Evolutionary conservation across 106 monocot genomes (phyloP), one percentile per base, ranked within the genome.

Genomic region (Phalaenopsis aphrodite): DNA sequence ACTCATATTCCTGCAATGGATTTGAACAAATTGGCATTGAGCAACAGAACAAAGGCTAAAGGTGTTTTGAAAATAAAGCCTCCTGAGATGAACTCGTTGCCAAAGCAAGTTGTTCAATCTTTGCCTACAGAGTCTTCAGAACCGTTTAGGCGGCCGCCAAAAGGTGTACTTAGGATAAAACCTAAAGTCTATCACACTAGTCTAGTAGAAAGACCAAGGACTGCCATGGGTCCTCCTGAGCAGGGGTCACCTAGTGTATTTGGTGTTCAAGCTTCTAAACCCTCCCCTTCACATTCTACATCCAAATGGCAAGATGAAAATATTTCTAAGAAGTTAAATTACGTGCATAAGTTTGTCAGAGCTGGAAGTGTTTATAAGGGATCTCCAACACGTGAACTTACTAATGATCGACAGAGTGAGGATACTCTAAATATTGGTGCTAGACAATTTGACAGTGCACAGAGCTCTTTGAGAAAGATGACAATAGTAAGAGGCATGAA

Each of bases 81-180:
- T 49, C 58, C 64, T 9, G 79, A 84, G 75, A 72, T 38, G 24
- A 85, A 78, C 75, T 83, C 81, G 57, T 77, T 47, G 23, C 61
- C 80, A 57, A 85, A 79, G 68, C 67, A 75, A 12, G 58, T 66
- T 56, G 42, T 82, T 49, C 85, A 73, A 77, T n/a, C 75, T 36
- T 64, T 83, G 48, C 80, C 75, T 46, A 57, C 42, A 56, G 84
- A 87, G 10, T 49, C 79, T 43, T 75, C 69, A 58, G 85, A 77
- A 42, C 47, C 78, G 73, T 42, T 74, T 41, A 84, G 84, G 76
- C 78, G 75, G 19, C 73, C 72, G 16, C 93, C 93, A 12, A 96
- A 90, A 84, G 96, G 96, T 56, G 87, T 97, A 41, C 80, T 97
- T 76, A 97, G 94, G 47, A 90, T 94, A 84, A 97, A 86, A 81